Base-by-base conservation (phyloP, 192 early-diverging fungal species). In the Coemansia sp. region DNA sequence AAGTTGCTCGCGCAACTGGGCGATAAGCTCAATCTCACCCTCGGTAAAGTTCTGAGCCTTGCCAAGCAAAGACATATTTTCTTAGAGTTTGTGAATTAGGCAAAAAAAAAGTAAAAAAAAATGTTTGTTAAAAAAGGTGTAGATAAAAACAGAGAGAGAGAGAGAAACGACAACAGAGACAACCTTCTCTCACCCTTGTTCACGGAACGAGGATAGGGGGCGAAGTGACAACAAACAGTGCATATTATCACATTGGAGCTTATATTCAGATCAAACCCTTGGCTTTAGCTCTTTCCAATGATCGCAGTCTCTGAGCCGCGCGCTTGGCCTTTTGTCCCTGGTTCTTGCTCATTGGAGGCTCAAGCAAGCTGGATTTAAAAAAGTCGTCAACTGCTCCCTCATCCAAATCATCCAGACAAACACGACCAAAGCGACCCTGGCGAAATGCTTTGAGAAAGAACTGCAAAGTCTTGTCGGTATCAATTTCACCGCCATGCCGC, bases 401-500 rank as follows among this genome's bases (percentile, higher is more conserved):
- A 5, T 81, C 83, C 16, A 94, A 66, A 49, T 96, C 93, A 72
- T 98, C 97, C 85, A 97, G 79, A 3, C 93, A 95, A 53, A 91
- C 76, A 6, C 68, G 81, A 0, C 97, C 97, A 44, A 96, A 85
- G 68, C 85, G 88, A 22, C 97, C 97, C 22, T 89, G 72, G n/a
- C 95, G 90, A 86, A 90, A 98, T 44, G 90, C 80, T 38, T 89
- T 86, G 10, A 97, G 61, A 78, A 96, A 88, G 63, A 88, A 89
- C 34, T 86, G 85, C 1, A 93, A 87, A 1, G 94, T 91, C 64
- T 85, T 82, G 24, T 88, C 85, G 5, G 86, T 41, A 66, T 96
- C 91, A 24, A 84, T 75, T 47, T 90, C 87, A 5, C 91, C 89
- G 43, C 88, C 89, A 39, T 88, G 89, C 24, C 87, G 84, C 46